A percentile compares a stretch with the other conserved stretches of the same genome.
phyloP scores from a whole-genome alignment of 345 rosid species.

The Populus alba region DNA sequence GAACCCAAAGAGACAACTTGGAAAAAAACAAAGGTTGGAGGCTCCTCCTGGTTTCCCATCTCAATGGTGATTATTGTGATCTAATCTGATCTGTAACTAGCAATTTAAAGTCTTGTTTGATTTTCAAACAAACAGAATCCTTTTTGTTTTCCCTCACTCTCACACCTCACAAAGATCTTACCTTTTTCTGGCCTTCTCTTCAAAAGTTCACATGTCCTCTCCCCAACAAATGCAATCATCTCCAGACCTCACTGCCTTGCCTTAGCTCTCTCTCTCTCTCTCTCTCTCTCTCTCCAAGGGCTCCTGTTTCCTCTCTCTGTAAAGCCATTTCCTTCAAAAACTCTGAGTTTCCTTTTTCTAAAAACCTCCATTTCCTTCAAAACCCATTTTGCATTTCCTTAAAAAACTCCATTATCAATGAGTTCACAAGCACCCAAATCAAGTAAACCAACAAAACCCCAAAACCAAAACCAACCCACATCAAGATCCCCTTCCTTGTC shows the following conservation, averaged over 20 bases:
- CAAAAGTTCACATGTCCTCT: background rate
- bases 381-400: background rate
- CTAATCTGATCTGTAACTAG: background rate
- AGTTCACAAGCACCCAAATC: conserved; percentile 51
- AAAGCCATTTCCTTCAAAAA: background rate
- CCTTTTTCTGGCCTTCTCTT: background rate
- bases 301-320: background rate
- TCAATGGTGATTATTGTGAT: background rate
- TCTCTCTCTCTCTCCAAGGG: background rate
- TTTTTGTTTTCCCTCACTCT: conserved; percentile 16
- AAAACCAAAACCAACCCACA: conserved; percentile 29
- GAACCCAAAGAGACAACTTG: background rate
- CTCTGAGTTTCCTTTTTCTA: background rate
- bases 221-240: conserved; percentile 7
- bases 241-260: background rate
- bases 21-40: background rate
- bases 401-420: conserved; percentile 26
- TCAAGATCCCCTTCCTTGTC: conserved; percentile 61
- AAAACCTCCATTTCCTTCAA: background rate
- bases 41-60: background rate
- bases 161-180: background rate
- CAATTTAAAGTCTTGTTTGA: background rate
- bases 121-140: background rate
- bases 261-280: background rate
- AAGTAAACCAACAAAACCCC: conserved; percentile 38